phyloP scores from a whole-genome alignment of 2,329 filamentous ascomycete genomes.

The Neofusicoccum cordaticola region DNA sequence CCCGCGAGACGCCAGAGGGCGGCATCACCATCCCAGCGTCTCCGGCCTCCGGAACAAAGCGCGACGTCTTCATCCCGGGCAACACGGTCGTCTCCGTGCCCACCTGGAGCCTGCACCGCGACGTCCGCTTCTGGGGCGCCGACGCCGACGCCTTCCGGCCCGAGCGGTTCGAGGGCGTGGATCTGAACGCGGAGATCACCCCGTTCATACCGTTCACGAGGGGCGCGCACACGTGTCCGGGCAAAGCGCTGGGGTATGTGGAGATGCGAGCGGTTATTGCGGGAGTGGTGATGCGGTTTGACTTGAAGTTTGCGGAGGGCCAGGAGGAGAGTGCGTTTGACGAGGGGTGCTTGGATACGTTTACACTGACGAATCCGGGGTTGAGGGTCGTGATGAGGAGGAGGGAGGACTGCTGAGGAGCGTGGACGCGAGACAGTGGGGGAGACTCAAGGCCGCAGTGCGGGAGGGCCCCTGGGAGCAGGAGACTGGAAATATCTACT shows the following conservation, averaged over 20 bases:
- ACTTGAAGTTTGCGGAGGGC: conserved; percentile 22
- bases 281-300: conserved; percentile 22
- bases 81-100: conserved; percentile 24
- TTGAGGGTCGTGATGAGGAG: conserved; percentile 25
- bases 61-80: conserved; percentile 33
- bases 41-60: conserved; percentile 2
- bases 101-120: conserved; percentile 17
- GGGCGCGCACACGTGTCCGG: conserved; percentile 13
- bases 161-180: not conserved
- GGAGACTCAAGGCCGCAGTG: no score
- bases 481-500: no score
- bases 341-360: not conserved
- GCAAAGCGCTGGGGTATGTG: conserved; percentile 23
- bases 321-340: conserved; percentile 23
- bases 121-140: not conserved
- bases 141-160: not conserved
- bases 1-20: conserved; percentile 36
- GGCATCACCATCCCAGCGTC: conserved; percentile 30
- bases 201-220: not conserved
- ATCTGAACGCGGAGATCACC: not conserved
- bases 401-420: no score
- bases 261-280: conserved; percentile 22
- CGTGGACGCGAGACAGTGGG: no score
- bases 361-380: conserved; percentile 27
- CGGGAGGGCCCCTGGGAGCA: no score